Evolutionary conservation across 495 filamentous ascomycete genomes (phyloP).

Genomic region (Podospora anserina): DNA sequence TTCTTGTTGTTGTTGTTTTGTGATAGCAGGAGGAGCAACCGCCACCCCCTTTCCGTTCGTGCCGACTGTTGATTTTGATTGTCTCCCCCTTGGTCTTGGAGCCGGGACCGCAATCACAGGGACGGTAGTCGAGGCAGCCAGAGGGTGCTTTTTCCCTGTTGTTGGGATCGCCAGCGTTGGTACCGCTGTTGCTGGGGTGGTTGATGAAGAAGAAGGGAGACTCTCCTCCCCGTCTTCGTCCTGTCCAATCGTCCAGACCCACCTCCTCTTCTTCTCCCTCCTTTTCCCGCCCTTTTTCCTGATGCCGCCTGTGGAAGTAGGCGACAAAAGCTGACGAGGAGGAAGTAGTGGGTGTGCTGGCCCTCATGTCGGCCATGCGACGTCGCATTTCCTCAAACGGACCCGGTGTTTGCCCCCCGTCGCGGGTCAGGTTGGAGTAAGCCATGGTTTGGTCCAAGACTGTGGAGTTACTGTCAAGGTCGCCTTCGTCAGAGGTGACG

Average conservation of each 20-base stretch:
- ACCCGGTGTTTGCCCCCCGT: constrained; percentile 55
- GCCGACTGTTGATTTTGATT: not conserved
- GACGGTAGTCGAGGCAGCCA: constrained; percentile 8
- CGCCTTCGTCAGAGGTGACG: constrained; percentile 17
- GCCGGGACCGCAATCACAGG: constrained; percentile 11
- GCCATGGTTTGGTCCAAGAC: constrained; percentile 48
- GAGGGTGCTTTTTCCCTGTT: constrained; percentile 10
- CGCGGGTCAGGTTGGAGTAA: constrained; percentile 46
- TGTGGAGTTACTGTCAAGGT: constrained; percentile 23
- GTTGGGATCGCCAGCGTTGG: not conserved
- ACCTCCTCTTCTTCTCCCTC: constrained; percentile 50
- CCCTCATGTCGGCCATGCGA: constrained; percentile 45
- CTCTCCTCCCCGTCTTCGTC: constrained; percentile 43
- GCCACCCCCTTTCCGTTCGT: no score
- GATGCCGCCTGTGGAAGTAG: constrained; percentile 38
- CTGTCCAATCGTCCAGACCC: constrained; percentile 53
- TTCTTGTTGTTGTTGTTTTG: not conserved
- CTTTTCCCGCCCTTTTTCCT: constrained; percentile 40
- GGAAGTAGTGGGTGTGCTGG: constrained; percentile 20
- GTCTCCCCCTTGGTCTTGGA: not conserved
- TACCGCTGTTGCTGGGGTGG: not conserved
- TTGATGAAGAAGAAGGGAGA: not conserved
- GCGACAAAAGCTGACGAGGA: constrained; percentile 30
- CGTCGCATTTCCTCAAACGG: constrained; percentile 58
- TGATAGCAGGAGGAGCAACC: no score